Conservation (phyloP, 2,329 filamentous ascomycete species). For the Aspergillus sojae region DNA sequence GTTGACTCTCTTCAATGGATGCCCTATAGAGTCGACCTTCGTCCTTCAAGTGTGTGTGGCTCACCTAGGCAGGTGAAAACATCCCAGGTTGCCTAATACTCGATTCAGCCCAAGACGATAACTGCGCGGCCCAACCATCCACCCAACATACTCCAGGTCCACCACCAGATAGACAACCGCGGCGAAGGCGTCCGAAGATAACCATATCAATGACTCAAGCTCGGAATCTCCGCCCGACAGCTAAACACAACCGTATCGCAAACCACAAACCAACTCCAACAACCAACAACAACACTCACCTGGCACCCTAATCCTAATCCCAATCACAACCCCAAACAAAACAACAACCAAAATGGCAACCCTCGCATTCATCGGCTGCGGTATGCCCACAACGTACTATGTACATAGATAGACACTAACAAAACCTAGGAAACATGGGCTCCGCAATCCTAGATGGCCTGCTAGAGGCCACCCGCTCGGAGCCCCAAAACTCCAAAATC, state of each 20-base stretch:
- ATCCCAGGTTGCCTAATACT: too few relatives aligned
- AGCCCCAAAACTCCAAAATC: conserved; percentile 6
- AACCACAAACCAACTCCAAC: background rate
- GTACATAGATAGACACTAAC: background rate
- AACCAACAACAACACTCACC: background rate
- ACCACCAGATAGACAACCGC: background rate
- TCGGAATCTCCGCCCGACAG: background rate
- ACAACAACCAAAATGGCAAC: background rate
- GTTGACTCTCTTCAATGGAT: too few relatives aligned
- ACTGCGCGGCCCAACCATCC: background rate
- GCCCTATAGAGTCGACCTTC: background rate
- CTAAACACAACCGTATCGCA: background rate
- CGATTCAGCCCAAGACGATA: too few relatives aligned
- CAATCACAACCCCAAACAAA: too few relatives aligned
- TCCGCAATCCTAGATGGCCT: conserved; percentile 40
- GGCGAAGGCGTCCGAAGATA: background rate
- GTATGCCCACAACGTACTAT: conserved; percentile 4
- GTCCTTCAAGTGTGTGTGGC: too few relatives aligned
- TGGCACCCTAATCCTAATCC: too few relatives aligned
- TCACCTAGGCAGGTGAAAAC: too few relatives aligned
- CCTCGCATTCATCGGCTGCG: conserved; percentile 24
- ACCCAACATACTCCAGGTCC: too few relatives aligned
- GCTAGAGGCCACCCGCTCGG: conserved; percentile 27
- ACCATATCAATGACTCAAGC: background rate
- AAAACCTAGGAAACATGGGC: conserved; percentile 38